Percentiles rank a stretch among this genome's conserved stretches.
These are phyloP conservation scores for Penicillium cosmopolitanum DNA, from an alignment of 495 filamentous ascomycete genomes.

Conservation along the genomic window DNA sequence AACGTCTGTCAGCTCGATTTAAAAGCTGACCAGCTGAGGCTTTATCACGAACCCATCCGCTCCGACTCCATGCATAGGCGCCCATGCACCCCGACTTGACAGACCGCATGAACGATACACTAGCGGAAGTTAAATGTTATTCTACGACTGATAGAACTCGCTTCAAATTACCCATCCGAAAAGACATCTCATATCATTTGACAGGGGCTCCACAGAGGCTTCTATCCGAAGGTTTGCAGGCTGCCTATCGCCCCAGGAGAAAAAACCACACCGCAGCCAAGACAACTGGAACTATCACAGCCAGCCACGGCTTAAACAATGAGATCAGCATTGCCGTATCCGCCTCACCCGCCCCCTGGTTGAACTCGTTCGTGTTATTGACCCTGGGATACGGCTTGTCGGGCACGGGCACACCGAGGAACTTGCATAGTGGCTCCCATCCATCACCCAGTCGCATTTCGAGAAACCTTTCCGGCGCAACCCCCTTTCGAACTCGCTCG, in stretches of 20 bases:
- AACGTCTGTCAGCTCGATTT: neutral
- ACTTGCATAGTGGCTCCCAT: slow-evolving; percentile 37
- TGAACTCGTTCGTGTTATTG: slow-evolving; percentile 31
- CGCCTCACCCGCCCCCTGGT: slow-evolving; percentile 10
- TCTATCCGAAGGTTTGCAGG: neutral
- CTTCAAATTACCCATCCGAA: neutral
- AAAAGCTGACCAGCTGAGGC: neutral
- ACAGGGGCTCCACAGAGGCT: neutral
- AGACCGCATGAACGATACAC: neutral
- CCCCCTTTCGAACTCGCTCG: slow-evolving; percentile 4
- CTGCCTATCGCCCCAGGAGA: neutral
- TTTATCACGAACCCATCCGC: neutral
- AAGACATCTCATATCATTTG: neutral
- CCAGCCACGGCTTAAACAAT: slow-evolving; percentile 3
- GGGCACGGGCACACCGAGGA: slow-evolving; percentile 32
- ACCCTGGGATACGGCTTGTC: slow-evolving; percentile 27
- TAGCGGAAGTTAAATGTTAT: neutral
- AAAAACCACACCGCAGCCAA: neutral
- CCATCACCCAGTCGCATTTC: slow-evolving; percentile 29
- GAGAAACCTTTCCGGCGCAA: slow-evolving; percentile 9
- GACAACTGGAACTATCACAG: slow-evolving; percentile 4
- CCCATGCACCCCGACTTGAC: neutral
- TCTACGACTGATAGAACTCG: neutral
- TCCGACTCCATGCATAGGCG: neutral
- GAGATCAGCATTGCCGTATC: neutral